phyloP scores from a whole-genome alignment of 768 basidiomycete genomes.

The Stropharia rugosoannulata region DNA sequence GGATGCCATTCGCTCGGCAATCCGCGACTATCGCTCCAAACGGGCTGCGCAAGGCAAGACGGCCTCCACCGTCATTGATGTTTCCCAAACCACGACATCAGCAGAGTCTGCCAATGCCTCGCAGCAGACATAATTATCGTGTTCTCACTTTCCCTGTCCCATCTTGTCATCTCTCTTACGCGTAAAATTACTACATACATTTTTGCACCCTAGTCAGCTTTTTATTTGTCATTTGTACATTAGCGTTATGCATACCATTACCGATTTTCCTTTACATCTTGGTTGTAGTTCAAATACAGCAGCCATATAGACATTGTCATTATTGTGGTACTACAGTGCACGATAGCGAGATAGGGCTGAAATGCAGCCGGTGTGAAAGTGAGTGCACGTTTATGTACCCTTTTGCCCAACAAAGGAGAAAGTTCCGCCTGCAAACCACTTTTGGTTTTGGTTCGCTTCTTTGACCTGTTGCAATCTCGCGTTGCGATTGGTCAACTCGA shows the following conservation, averaged over 20 bases:
- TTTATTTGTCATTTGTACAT: slow-evolving; percentile 28
- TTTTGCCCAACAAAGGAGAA: slow-evolving; percentile 76
- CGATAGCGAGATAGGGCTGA: neutral
- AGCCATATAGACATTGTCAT: neutral
- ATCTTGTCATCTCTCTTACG: slow-evolving; percentile 6
- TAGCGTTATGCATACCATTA: slow-evolving; percentile 24
- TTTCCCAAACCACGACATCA: slow-evolving; percentile 54
- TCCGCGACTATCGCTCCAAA: slow-evolving; percentile 93
- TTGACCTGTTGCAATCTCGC: slow-evolving; percentile 84
- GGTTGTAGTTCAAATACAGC: neutral
- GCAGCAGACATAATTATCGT: slow-evolving; percentile 26
- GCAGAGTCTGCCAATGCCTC: slow-evolving; percentile 52
- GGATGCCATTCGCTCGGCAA: slow-evolving; percentile 98
- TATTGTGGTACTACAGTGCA: neutral
- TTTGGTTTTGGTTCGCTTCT: slow-evolving; percentile 93
- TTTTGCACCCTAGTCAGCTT: slow-evolving; percentile 14
- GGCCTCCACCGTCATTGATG: slow-evolving; percentile 67
- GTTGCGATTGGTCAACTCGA: slow-evolving; percentile 94
- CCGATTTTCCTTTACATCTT: slow-evolving; percentile 1
- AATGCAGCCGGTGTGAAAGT: neutral
- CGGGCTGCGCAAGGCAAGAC: slow-evolving; percentile 49
- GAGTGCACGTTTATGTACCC: slow-evolving; percentile 22
- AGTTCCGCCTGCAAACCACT: slow-evolving; percentile 89
- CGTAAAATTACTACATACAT: slow-evolving; percentile 18
- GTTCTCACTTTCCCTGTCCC: slow-evolving; percentile 7